Evolutionary conservation across 2,329 filamentous ascomycete genomes (phyloP).

Genomic region (Paecilomyces dactylethromorphus): DNA sequence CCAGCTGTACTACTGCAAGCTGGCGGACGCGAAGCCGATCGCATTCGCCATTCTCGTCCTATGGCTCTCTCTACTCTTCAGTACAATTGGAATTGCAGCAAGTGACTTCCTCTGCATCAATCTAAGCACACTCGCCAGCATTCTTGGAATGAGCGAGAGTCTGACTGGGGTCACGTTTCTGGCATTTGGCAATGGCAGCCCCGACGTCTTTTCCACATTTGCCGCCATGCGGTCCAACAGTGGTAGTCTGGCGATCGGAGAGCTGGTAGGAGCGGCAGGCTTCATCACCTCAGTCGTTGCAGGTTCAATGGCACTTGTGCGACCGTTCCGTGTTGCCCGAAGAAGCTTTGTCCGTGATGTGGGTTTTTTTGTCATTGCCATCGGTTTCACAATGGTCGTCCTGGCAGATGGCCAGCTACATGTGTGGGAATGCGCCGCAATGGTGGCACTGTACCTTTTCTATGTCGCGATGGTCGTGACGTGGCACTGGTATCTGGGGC

Average conservation of each 20-base stretch:
- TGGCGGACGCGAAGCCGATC: slow-evolving; percentile 61
- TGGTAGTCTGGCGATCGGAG: slow-evolving; percentile 91
- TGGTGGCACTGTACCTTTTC: slow-evolving; percentile 86
- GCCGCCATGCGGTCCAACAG: slow-evolving; percentile 96
- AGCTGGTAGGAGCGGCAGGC: slow-evolving; percentile 86
- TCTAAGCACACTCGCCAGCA: slow-evolving; percentile 80
- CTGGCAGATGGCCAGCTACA: slow-evolving; percentile 76
- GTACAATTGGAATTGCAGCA: slow-evolving; percentile 93
- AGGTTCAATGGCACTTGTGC: slow-evolving; percentile 93
- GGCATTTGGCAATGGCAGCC: slow-evolving; percentile 95
- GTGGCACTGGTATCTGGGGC: slow-evolving; percentile 82
- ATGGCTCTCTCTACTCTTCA: slow-evolving; percentile 88
- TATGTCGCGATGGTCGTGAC: slow-evolving; percentile 83
- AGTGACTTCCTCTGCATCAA: slow-evolving; percentile 99
- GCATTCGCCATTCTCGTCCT: slow-evolving; percentile 71
- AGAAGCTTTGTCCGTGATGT: slow-evolving; percentile 90
- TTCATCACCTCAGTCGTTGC: slow-evolving; percentile 97
- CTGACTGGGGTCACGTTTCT: slow-evolving; percentile 93
- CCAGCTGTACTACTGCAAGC: slow-evolving; percentile 79
- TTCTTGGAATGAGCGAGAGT: slow-evolving; percentile 91
- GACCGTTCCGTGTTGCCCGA: slow-evolving; percentile 84
- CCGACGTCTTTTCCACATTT: slow-evolving; percentile 97
- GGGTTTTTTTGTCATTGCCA: slow-evolving; percentile 81
- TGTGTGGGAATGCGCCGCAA: slow-evolving; percentile 80
- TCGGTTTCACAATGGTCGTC: slow-evolving; percentile 80